Percentiles rank a stretch among this genome's conserved stretches.
phyloP scores from a whole-genome alignment of 306 rosid species.

The Lablab purpureus region DNA sequence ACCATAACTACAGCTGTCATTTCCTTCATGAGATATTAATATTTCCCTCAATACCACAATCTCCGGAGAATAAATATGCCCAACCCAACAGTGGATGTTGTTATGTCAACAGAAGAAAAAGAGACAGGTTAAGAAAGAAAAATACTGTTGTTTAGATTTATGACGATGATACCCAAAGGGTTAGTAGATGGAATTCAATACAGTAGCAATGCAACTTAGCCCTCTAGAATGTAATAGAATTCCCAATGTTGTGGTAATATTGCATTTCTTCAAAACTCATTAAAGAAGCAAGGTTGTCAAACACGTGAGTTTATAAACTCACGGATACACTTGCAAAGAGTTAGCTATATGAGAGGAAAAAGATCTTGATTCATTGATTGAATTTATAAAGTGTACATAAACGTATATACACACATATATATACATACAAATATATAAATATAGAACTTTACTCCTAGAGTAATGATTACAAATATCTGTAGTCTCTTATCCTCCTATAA shows the following conservation, averaged over 20 bases:
- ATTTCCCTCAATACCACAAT: background rate
- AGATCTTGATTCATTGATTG: too few relatives aligned
- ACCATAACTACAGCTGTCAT: background rate
- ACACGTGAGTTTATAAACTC: too few relatives aligned
- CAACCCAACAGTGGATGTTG: background rate
- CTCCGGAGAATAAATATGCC: background rate
- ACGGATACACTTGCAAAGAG: too few relatives aligned
- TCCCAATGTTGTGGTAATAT: conserved; percentile 6
- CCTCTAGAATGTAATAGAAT: conserved; percentile 15
- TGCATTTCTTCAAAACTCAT: background rate
- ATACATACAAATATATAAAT: too few relatives aligned
- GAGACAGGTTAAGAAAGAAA: background rate
- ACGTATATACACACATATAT: too few relatives aligned
- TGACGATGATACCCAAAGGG: background rate
- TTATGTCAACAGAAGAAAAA: background rate
- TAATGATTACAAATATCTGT: too few relatives aligned
- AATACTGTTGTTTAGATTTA: background rate
- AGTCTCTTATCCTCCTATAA: too few relatives aligned
- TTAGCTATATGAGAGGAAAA: too few relatives aligned
- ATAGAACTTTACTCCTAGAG: too few relatives aligned
- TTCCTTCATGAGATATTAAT: background rate
- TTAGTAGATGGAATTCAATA: background rate
- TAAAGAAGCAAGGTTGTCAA: too few relatives aligned
- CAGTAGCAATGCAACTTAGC: background rate
- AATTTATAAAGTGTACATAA: too few relatives aligned